Base-by-base conservation (phyloP, 306 rosid genomes). In the Cicer arietinum region DNA sequence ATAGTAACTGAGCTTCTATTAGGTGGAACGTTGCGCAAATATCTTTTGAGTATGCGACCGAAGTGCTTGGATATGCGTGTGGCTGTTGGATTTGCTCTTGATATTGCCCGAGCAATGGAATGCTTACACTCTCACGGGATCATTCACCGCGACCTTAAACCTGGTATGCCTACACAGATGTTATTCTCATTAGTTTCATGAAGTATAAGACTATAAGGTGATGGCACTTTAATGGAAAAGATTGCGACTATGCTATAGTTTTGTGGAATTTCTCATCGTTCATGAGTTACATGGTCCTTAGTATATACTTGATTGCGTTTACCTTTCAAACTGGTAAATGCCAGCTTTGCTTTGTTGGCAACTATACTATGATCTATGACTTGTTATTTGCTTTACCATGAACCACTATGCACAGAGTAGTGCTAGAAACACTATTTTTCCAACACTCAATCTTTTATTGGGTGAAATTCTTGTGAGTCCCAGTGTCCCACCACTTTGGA, bases 101-200 rank as follows among this genome's bases (percentile, higher is more conserved):
- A 89, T 75, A 89, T 92, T 73, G 93, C 96, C 30, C 88, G 97
- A 30, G 96, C 97, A 14, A 90, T 89, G 93, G 96, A 89, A 71
- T 89, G 97, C 78, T 82, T 92, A 74, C 98, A 93, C 83, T 87
- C 97, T 70, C 97, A 93, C 6, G 98, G 97, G 83, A 91, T 93
- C 81, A 93, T 91, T 84, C 98, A 93, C 78, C 91, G 97, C 5
- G 98, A 93, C 87, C 92, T 93, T 64, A 93, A 93, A 74, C 98
- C 98, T 7, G 98, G 98, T 93, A 89, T 20, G 43, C 79, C 66
- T 44, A 0, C 62, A 10, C n/a, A 68, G 9, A 44, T 45, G 56
- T 71, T 72, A 46, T 41, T 45, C 54, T 68, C 44, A 12, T 52
- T 47, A 53, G 65, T 79, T 56, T 67, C 66, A 66, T 50, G 30